These are phyloP conservation scores for Rhodotorula sphaerocarpa DNA, from an alignment of 768 basidiomycete genomes.

Conservation along the genomic window DNA sequence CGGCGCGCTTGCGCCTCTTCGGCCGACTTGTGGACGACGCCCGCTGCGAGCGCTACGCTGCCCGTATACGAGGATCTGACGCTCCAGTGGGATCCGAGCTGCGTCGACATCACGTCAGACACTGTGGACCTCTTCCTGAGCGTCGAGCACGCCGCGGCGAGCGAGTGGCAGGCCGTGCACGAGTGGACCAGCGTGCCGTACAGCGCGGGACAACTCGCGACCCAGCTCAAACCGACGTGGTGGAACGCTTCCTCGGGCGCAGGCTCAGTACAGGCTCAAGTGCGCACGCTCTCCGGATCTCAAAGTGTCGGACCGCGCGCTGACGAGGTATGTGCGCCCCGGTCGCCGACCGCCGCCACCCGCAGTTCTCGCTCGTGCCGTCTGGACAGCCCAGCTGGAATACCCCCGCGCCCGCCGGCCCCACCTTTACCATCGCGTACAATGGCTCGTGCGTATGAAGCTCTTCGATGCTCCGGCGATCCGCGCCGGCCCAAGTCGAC, in stretches of 20 bases:
- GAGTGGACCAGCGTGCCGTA: conserved; percentile 28
- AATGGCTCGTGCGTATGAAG: conserved; percentile 28
- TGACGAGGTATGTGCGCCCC: too few species aligned
- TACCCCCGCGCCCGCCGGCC: conserved; percentile 23
- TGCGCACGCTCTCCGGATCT: conserved; percentile 3
- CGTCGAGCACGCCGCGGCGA: conserved; percentile 6
- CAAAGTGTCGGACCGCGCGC: too few species aligned
- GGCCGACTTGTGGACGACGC: conserved; percentile 17
- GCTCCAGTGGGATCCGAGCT: conserved; percentile 25
- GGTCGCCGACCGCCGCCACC: not conserved
- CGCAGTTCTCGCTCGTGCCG: conserved; percentile 24
- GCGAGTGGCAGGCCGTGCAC: conserved; percentile 11
- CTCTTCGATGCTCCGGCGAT: not conserved
- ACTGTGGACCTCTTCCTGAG: conserved; percentile 30
- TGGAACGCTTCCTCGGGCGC: conserved; percentile 33
- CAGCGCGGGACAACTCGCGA: conserved; percentile 12
- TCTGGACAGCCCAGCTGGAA: conserved; percentile 31
- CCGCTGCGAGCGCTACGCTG: not conserved
- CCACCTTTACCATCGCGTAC: conserved; percentile 30
- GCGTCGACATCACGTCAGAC: not conserved
- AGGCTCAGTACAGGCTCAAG: conserved; percentile 26
- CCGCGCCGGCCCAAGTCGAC: not conserved
- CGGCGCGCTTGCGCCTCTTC: conserved; percentile 1
- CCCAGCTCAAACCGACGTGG: conserved; percentile 30
- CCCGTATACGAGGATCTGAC: conserved; percentile 26